Evolutionary conservation across 208 protist genomes (phyloP), one percentile per base, ranked within the genome.

Genomic region (Balamuthia mandrillaris): DNA sequence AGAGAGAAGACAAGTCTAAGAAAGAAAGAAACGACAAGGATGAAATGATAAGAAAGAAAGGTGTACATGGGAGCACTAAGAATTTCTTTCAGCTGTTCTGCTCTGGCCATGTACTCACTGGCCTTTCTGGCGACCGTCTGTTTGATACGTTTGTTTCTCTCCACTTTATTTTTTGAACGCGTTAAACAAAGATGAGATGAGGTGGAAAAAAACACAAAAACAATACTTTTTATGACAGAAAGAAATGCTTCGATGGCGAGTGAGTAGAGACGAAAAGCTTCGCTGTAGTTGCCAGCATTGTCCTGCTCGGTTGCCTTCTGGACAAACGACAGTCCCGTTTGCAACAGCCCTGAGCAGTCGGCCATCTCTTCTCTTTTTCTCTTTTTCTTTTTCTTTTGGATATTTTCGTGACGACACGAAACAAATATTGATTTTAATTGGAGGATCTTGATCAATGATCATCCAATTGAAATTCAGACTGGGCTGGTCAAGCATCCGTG

Each of bases 241-340:
- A 81, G 74, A 35, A 81, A 81, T 44, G 74, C 74, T 1, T 81
- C 74, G 16, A 81, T 44, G n/a, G 74, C 74, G 18, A 81, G 74
- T 4, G 74, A 81, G 52, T 81, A 81, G 74, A 81, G 74, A 16
- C 74, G 47, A 1, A 81, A 16, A 3, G 74, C 74, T 31, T 81
- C 74, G 12, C 27, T 12, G 42, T 56, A 63, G 51, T 81, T 81
- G 74, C 51, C 51, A 10, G 27, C 31, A 5, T 44, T 51, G 35
- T 81, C 74, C 0, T 81, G 24, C 74, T 81, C 27, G 29, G 74
- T 41, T 18, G 74, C 74, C 24, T 44, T 41, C 74, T 81, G 74
- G 31, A 81, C 74, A 24, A 81, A 35, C 51, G 49, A 44, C 35
- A 81, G 35, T 1, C 74, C 74, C 37, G 56, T 24, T 41, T 81